These are phyloP conservation scores for Xylaria palmicola DNA, from an alignment of 495 filamentous ascomycete genomes.

Conservation along the genomic window DNA sequence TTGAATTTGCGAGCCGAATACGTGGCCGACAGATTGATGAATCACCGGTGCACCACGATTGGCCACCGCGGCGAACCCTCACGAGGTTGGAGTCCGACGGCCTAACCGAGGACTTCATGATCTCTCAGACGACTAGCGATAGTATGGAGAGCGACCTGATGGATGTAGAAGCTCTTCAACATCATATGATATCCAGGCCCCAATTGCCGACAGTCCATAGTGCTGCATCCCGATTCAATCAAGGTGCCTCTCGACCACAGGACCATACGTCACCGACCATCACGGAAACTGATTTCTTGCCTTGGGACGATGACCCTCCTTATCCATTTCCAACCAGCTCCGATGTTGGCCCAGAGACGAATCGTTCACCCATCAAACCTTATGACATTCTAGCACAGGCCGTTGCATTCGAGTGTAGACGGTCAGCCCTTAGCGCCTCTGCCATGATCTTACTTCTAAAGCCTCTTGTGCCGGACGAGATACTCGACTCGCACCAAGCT, in stretches of 20 bases:
- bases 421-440: slow-evolving; percentile 48
- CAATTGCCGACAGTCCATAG: slow-evolving; percentile 1
- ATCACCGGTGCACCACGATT: slow-evolving; percentile 26
- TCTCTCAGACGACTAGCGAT: slow-evolving; percentile 45
- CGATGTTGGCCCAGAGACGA: slow-evolving; percentile 8
- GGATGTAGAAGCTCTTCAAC: slow-evolving; percentile 5
- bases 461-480: slow-evolving; percentile 47
- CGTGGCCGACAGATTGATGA: slow-evolving; percentile 33
- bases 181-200: neutral
- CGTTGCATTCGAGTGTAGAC: slow-evolving; percentile 46
- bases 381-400: slow-evolving; percentile 47
- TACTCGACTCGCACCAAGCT: slow-evolving; percentile 50
- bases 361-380: slow-evolving; percentile 43
- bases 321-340: slow-evolving; percentile 39
- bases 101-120: slow-evolving; percentile 43
- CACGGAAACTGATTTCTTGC: slow-evolving; percentile 50
- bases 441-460: slow-evolving; percentile 52
- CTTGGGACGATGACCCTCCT: slow-evolving; percentile 46
- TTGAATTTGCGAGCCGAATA: slow-evolving; percentile 37
- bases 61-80: slow-evolving; percentile 22
- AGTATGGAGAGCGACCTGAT: slow-evolving; percentile 31
- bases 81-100: slow-evolving; percentile 35
- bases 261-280: slow-evolving; percentile 40
- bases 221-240: slow-evolving; percentile 1
- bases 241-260: slow-evolving; percentile 18